Percentiles rank a stretch among this genome's conserved stretches.
Conservation (phyloP, 768 basidiomycete species). For the Russula abietina region DNA sequence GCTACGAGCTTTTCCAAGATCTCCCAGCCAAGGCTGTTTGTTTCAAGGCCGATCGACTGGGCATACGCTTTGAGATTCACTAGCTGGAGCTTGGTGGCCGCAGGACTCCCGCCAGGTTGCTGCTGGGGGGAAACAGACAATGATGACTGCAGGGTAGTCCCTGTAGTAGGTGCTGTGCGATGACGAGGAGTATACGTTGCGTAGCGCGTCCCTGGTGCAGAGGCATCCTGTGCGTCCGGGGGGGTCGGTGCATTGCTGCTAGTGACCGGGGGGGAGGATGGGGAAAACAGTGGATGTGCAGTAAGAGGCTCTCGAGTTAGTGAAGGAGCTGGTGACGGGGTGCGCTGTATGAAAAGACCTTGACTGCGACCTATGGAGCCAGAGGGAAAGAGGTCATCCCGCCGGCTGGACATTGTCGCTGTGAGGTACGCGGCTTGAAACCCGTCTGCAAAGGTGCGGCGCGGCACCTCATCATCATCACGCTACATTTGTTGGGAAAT, state of each 20-base stretch:
- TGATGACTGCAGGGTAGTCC: conserved; percentile 38
- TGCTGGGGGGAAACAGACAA: conserved; percentile 37
- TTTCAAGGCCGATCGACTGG: conserved; percentile 61
- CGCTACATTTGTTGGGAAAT: conserved; percentile 5
- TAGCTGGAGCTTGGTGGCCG: conserved; percentile 61
- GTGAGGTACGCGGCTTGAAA: conserved; percentile 12
- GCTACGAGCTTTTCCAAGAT: conserved; percentile 66
- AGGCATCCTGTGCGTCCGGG: conserved; percentile 17
- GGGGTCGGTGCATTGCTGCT: conserved; percentile 22
- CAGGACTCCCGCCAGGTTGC: conserved; percentile 45
- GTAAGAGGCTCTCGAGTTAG: conserved; percentile 45
- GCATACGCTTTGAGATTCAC: conserved; percentile 70
- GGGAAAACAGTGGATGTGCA: conserved; percentile 62
- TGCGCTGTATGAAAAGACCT: conserved; percentile 39
- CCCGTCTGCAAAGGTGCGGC: neutral
- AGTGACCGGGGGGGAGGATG: conserved; percentile 30
- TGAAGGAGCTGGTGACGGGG: conserved; percentile 32
- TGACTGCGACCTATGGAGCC: conserved; percentile 50
- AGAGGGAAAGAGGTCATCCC: conserved; percentile 42
- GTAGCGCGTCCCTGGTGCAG: conserved; percentile 43
- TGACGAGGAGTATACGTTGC: conserved; percentile 76
- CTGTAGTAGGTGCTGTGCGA: conserved; percentile 45
- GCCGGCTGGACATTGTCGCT: conserved; percentile 34
- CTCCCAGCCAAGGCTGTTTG: conserved; percentile 63
- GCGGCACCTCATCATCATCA: neutral